Evolutionary conservation across 2,329 filamentous ascomycete genomes (phyloP), one percentile per base, ranked within the genome.

Genomic region (Chalaropsis ovoidea): DNA sequence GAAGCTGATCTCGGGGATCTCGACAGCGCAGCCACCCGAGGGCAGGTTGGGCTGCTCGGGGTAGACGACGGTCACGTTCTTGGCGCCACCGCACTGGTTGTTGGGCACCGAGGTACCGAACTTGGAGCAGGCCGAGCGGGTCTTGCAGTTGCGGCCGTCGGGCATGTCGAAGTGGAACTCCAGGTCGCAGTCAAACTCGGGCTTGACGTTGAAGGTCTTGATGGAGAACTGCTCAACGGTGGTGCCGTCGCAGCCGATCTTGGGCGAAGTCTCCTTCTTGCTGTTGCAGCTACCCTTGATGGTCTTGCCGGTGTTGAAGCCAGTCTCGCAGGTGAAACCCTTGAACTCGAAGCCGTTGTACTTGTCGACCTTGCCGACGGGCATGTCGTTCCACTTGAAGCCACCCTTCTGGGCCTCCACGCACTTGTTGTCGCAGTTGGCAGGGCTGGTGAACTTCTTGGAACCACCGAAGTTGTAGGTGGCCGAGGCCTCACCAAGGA

Each of bases 11-110:
- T 80, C 81, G 77, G 89, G 87, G 71, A 94, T 82, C 71, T 86
- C 85, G 71, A 95, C 81, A 71, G 82, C 81, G 79, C 89, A 94
- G 71, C 76, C 77, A 61, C 80, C 76, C 74, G 84, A 80, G 66
- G 67, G 78, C 72, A 81, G 80, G 69, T 80, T 75, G 69, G 82
- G 77, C 73, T 86, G 83, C 67, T 82, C 76, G 69, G 82, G 81
- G 76, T 80, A 84, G 74, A 85, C 77, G 74, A 96, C 86, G 65
- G 83, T 85, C 68, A 96, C 90, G 67, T 84, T 86, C 74, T 82
- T 90, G 69, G 93, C 92, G 76, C 92, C 92, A 83, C 91, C 93
- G 75, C 93, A 97, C 81, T 96, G 90, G 68, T 79, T 84, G 82
- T 96, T 96, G 77, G 84, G 77, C 71, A 96, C 80, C 60, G 81